A percentile compares a stretch with the other conserved stretches of the same genome.
Conservation (phyloP, 805 yeast genomes). For the Henningerozyma blattae region DNA sequence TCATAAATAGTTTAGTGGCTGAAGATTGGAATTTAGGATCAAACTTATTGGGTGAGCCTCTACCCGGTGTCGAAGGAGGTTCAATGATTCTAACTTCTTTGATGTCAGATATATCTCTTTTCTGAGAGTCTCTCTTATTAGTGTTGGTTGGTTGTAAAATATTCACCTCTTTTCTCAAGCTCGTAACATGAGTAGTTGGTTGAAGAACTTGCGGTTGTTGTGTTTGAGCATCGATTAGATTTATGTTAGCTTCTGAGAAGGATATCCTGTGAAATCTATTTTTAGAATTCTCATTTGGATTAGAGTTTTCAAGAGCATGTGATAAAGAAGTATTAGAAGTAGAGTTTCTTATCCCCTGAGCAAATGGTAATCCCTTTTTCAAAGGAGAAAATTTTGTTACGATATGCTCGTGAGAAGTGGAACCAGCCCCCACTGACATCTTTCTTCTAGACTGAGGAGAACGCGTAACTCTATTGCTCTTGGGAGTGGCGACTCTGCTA, state of each 20-base stretch:
- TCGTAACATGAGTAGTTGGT: background rate
- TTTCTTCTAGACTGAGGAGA: conserved; percentile 1
- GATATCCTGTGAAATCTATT: no score
- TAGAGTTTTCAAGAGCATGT: background rate
- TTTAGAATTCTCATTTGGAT: background rate
- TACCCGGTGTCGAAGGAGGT: conserved; percentile 8
- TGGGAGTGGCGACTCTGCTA: conserved; percentile 18
- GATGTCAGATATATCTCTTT: no score
- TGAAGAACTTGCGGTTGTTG: no score
- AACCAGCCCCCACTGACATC: conserved; percentile 3
- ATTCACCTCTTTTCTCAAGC: background rate
- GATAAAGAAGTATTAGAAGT: background rate
- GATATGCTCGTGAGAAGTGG: background rate
- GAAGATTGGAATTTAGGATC: background rate
- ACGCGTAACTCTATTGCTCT: conserved; percentile 1
- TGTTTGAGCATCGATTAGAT: no score
- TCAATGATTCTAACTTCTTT: background rate
- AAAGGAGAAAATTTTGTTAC: background rate
- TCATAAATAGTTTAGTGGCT: background rate
- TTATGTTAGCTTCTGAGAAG: no score
- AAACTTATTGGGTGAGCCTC: background rate
- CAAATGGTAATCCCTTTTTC: background rate
- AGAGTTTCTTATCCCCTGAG: background rate
- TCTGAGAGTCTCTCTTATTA: background rate
- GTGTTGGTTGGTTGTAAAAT: background rate